phyloP scores from a whole-genome alignment of 2,329 filamentous ascomycete species.

The Sclerotinia borealis region DNA sequence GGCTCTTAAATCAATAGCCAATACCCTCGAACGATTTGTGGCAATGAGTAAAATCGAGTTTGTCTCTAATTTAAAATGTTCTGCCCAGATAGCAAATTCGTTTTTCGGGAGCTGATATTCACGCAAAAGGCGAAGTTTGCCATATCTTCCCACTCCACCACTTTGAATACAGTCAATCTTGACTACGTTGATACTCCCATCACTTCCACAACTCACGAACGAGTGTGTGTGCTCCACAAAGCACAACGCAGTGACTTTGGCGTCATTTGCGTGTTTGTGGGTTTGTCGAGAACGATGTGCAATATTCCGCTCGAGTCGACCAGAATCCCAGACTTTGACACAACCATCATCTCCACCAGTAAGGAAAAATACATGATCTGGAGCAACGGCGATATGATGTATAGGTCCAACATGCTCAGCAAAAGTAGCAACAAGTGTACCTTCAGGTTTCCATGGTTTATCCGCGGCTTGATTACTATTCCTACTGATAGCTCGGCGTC shows the following conservation, averaged over 20 bases:
- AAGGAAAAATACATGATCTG: constrained; percentile 91
- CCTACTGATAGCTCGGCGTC: constrained; percentile 42
- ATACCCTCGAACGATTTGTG: constrained; percentile 76
- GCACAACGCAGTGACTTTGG: constrained; percentile 72
- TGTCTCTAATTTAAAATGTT: constrained; percentile 80
- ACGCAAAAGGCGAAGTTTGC: constrained; percentile 68
- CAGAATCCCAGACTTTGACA: constrained; percentile 90
- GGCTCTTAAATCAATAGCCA: constrained; percentile 79
- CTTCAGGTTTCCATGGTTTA: constrained; percentile 75
- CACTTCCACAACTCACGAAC: constrained; percentile 83
- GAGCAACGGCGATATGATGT: constrained; percentile 74
- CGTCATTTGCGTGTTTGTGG: constrained; percentile 65
- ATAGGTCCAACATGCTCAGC: constrained; percentile 80
- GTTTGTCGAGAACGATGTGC: constrained; percentile 82
- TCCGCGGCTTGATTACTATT: constrained; percentile 33
- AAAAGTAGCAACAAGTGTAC: constrained; percentile 79
- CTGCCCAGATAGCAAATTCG: constrained; percentile 82
- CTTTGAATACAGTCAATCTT: constrained; percentile 56
- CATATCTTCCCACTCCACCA: constrained; percentile 62
- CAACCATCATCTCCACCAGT: constrained; percentile 88
- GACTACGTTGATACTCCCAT: constrained; percentile 85
- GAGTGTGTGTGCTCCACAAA: constrained; percentile 93
- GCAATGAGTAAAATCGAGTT: constrained; percentile 79
- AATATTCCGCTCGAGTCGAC: constrained; percentile 83
- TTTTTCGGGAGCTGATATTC: constrained; percentile 69